These are phyloP conservation scores for Blastobotrys terrestris DNA, from an alignment of 805 yeast species.

Conservation along the genomic window DNA sequence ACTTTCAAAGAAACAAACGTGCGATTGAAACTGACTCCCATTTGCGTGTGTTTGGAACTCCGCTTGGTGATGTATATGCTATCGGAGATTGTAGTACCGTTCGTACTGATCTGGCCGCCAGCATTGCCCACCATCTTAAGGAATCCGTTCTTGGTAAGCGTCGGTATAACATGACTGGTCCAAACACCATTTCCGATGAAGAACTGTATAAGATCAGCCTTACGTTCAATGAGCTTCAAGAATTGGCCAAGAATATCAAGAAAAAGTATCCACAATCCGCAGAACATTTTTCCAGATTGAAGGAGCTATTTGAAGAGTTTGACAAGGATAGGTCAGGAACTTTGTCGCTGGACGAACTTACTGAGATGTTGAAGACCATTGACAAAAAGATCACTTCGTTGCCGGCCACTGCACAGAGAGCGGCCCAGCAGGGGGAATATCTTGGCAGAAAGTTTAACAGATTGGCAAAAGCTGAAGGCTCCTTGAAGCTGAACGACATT, in stretches of 20 bases:
- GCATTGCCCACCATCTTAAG: constrained; percentile 44
- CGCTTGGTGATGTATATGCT: constrained; percentile 61
- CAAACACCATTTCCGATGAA: constrained; percentile 35
- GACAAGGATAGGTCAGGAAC: constrained; percentile 44
- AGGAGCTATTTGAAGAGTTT: constrained; percentile 47
- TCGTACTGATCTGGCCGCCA: constrained; percentile 52
- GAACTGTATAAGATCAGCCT: constrained; percentile 46
- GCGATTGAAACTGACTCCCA: constrained; percentile 78
- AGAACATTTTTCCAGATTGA: constrained; percentile 47
- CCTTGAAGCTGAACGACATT: constrained; percentile 40
- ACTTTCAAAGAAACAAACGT: constrained; percentile 51
- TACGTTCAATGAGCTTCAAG: constrained; percentile 43
- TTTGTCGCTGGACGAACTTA: constrained; percentile 47
- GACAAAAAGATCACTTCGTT: constrained; percentile 59
- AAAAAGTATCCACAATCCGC: constrained; percentile 51
- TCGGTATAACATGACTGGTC: constrained; percentile 14
- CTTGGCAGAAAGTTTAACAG: constrained; percentile 54
- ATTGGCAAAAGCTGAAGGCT: constrained; percentile 42
- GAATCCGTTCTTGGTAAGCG: constrained; percentile 18
- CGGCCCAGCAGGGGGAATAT: constrained; percentile 64
- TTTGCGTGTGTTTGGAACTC: constrained; percentile 61
- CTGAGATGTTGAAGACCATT: constrained; percentile 44
- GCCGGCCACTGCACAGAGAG: constrained; percentile 73
- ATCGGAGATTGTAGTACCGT: constrained; percentile 69
- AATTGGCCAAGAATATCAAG: constrained; percentile 42